A percentile compares a stretch with the other conserved stretches of the same genome.
These are phyloP conservation scores for Salvia hispanica DNA, from an alignment of 257 asterid genomes.

Conservation along the genomic window DNA sequence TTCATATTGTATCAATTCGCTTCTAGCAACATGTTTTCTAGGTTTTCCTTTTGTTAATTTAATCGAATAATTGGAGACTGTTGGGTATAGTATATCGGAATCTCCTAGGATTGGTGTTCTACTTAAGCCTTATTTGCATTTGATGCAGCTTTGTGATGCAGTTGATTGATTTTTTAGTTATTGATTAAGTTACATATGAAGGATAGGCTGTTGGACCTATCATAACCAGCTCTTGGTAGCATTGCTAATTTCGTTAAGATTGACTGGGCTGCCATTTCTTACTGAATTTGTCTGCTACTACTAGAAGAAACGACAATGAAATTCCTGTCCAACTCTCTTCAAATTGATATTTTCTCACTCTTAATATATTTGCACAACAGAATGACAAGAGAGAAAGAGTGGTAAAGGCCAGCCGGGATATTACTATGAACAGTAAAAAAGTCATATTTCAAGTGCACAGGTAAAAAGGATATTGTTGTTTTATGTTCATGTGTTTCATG, in stretches of 20 bases:
- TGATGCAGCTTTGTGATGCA: not conserved
- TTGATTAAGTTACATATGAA: not conserved
- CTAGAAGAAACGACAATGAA: not conserved
- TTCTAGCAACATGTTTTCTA: not conserved
- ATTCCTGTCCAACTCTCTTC: not conserved
- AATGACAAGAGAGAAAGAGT: slow-evolving; percentile 90
- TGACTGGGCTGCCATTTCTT: not conserved
- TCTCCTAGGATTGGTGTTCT: too few species aligned
- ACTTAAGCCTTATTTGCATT: too few species aligned
- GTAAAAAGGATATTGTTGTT: slow-evolving; percentile 42
- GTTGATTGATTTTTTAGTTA: not conserved
- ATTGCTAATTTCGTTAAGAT: slow-evolving; percentile 3
- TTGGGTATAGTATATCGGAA: not conserved
- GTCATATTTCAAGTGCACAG: slow-evolving; percentile 97
- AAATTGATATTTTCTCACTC: not conserved
- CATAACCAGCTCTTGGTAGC: not conserved
- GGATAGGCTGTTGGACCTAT: not conserved
- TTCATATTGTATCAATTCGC: not conserved
- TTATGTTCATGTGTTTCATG: not conserved
- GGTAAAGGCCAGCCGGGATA: slow-evolving; percentile 93
- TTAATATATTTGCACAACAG: slow-evolving; percentile 42
- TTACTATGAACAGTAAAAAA: slow-evolving; percentile 91
- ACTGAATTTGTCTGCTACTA: not conserved
- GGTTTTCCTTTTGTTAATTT: not conserved
- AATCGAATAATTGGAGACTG: not conserved